phyloP scores from a whole-genome alignment of 306 rosid genomes.

The Spatholobus suberectus region DNA sequence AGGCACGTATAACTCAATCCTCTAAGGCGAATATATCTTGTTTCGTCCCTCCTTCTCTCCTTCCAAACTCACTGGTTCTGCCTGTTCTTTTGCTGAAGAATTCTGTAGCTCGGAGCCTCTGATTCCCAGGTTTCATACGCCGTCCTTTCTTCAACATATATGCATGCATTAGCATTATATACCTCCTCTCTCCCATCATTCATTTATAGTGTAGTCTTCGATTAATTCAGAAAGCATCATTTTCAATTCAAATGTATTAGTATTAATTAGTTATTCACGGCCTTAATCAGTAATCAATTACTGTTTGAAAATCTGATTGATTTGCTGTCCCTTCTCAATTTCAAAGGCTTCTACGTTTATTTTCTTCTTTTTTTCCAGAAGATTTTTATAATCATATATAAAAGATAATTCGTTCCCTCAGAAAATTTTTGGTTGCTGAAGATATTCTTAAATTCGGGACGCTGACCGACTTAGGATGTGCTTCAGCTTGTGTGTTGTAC shows the following conservation, averaged over 20 bases:
- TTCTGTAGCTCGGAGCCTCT: not conserved
- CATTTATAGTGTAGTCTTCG: not conserved
- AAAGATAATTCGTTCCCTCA: not conserved
- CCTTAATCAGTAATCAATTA: not conserved
- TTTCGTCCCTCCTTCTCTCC: too few relatives aligned
- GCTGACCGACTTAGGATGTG: not conserved
- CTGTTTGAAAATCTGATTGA: not conserved
- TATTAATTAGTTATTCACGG: not conserved
- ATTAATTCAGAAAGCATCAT: not conserved
- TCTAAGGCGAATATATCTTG: not conserved
- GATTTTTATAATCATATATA: not conserved
- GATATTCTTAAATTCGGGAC: not conserved
- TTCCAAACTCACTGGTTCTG: not conserved
- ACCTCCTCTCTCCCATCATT: not conserved
- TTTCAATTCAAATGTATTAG: not conserved
- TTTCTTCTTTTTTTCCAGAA: not conserved
- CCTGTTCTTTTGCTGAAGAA: not conserved
- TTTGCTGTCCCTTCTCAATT: not conserved
- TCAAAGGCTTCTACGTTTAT: not conserved
- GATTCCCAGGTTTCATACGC: constrained; percentile 16
- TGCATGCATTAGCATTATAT: too few relatives aligned
- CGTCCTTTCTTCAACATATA: too few relatives aligned
- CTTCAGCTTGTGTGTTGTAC: not conserved
- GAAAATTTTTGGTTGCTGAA: not conserved
- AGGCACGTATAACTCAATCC: not conserved